A percentile compares a stretch with the other conserved stretches of the same genome.
Conservation (phyloP, 202 grass and related monocot species). For the Schoenoplectus tabernaemontani region DNA sequence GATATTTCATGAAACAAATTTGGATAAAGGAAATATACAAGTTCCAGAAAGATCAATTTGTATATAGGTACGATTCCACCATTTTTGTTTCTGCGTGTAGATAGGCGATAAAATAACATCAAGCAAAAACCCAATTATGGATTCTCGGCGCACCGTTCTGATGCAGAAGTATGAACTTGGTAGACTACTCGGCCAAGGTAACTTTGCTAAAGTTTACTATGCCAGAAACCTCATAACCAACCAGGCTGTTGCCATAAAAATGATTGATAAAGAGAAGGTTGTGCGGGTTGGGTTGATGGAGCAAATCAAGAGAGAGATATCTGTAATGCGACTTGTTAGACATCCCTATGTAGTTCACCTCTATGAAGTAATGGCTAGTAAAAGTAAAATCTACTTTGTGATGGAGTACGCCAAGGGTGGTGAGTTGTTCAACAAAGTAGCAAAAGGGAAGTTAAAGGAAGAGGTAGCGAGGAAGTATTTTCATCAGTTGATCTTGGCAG, state of each 20-base stretch:
- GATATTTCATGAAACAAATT: background rate
- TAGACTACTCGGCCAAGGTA: conserved; percentile 83
- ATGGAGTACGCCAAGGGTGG: conserved; percentile 92
- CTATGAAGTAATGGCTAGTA: conserved; percentile 84
- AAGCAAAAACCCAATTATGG: conserved; percentile 35
- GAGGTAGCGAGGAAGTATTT: conserved; percentile 72
- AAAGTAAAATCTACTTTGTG: conserved; percentile 81
- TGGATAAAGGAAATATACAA: background rate
- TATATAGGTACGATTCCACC: background rate
- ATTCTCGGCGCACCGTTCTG: conserved; percentile 44
- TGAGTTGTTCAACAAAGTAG: conserved; percentile 81
- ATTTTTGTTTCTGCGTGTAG: background rate
- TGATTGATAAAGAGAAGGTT: conserved; percentile 83
- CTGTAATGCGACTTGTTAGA: conserved; percentile 71
- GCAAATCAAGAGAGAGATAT: conserved; percentile 84
- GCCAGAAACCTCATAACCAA: conserved; percentile 53
- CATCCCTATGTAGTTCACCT: conserved; percentile 79
- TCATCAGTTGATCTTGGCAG: conserved; percentile 65
- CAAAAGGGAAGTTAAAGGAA: conserved; percentile 58
- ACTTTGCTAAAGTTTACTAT: conserved; percentile 93
- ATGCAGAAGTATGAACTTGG: conserved; percentile 82
- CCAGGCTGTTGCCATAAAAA: conserved; percentile 75
- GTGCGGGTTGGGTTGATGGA: conserved; percentile 65
- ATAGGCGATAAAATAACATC: conserved; percentile 11
- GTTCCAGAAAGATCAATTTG: background rate